Base-by-base conservation (phyloP, 1,284 basidiomycete genomes). In the Golubevia sp. region DNA sequence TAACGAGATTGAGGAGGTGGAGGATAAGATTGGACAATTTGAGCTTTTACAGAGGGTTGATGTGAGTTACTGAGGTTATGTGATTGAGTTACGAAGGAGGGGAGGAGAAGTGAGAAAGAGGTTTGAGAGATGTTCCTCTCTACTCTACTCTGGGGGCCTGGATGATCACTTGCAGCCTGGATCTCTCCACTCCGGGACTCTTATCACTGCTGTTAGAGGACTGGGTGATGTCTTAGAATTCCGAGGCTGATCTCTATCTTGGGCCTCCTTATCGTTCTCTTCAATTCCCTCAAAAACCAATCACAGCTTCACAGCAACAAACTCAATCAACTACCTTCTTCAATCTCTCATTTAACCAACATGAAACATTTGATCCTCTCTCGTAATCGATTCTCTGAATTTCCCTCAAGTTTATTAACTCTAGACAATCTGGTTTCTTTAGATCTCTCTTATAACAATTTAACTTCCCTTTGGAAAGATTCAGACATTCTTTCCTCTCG, bases 391-490 rank as follows among this genome's bases (percentile, higher is more conserved):
- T 66, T 81, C 51, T 63, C 67, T 0, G 30, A 62, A 7, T 60
- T 79, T 18, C 78, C 78, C 3, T 15, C 55, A 8, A 71, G 60
- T 15, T 56, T 81, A 24, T 66, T 74, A 13, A 68, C 69, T 2
- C 71, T 76, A 44, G 70, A 71, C 54, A 63, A 64, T 23, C 73
- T 81, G 13, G 59, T 73, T 15, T 66, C 58, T n/a, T 71, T 81
- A 52, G 67, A 79, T 59, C 67, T 81, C 13, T 76, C 76, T 18
- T 63, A 76, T 61, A 81, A 81, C 62, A 62, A 61, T 55, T 64
- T 81, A 15, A 61, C 59, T 18, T 55, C 64, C 11, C 68, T 81
- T 24, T 81, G 78, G 78, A 57, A 50, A 24, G 66, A 70, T 18
- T 48, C 51, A 1, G 55, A 60, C 13, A 66, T 73, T 1, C 53